phyloP scores from a whole-genome alignment of 78 protist species.

The Capsaspora owczarzaki region DNA sequence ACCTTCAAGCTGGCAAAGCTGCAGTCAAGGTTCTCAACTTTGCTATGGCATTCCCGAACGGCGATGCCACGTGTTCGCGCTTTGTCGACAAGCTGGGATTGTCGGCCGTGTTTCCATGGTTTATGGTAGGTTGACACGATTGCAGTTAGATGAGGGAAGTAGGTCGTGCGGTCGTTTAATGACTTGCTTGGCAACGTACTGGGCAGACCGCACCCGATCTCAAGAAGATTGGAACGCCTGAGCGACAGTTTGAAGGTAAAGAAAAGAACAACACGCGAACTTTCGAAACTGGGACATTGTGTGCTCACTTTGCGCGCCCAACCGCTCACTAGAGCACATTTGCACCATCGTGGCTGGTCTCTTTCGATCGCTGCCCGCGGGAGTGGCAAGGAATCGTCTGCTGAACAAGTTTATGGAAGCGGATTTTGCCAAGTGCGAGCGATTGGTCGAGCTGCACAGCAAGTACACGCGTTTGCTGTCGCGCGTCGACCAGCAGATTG shows the following conservation, averaged over 20 bases:
- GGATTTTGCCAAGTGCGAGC: constrained; percentile 21
- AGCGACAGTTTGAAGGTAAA: not conserved
- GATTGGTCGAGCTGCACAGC: constrained; percentile 8
- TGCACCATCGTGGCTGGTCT: constrained; percentile 11
- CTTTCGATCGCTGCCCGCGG: not conserved
- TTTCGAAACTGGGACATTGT: too few species aligned
- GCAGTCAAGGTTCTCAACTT: constrained; percentile 5
- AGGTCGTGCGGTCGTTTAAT: too few species aligned
- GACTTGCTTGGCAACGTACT: too few species aligned
- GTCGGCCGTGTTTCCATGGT: constrained; percentile 11
- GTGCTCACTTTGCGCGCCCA: too few species aligned
- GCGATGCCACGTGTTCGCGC: not conserved
- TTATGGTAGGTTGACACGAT: too few species aligned
- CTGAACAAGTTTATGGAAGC: constrained; percentile 27
- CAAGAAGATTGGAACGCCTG: not conserved
- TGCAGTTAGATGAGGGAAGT: too few species aligned
- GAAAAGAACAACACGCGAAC: too few species aligned
- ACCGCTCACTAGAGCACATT: constrained; percentile 23
- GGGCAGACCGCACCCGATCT: too few species aligned
- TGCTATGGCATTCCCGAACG: not conserved
- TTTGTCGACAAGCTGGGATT: constrained; percentile 14
- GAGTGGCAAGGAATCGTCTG: too few species aligned
- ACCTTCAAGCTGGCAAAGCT: not conserved
- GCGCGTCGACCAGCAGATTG: too few species aligned
- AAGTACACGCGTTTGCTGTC: not conserved